Base-by-base conservation (phyloP, 164 flowering plant species). In the Dillenia suffruticosa region DNA sequence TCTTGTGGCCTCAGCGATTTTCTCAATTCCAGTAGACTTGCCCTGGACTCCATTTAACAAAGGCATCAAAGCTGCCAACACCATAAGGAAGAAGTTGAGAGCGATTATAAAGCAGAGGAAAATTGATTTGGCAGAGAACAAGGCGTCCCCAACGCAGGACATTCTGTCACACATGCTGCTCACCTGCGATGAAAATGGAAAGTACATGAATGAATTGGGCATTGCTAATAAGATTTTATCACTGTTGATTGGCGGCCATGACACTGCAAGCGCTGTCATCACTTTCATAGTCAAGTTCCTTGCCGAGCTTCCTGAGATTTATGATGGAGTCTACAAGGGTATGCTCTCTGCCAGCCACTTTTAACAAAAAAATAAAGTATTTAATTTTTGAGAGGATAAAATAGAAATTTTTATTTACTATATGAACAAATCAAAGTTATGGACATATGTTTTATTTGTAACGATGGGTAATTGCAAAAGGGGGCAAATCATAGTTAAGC, bases 191-290 rank as follows among this genome's bases (percentile, higher is more conserved):
- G 83, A 73, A 11, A 48, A 68, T 14, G 88, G 88, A 4, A 49
- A 74, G 62, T 63, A 51, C 51, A 75, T 85, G 86, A 56, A 12
- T 4, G 90, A 85, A 15, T 1, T 47, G 15, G 91, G 79, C 46
- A 72, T 86, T 1, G 81, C 84, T 12, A 79, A 79, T 49, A 86
- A 82, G 72, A 84, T 86, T 9, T 57, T 86, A 9, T 76, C 79
- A 8, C 51, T 86, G 55, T 66, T 86, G 12, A 72, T 86, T 22
- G 88, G 80, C 8, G 88, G 88, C 24, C 81, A 79, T 58, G 87
- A 82, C 65, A 82, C 84, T 1, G 77, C 84, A 15, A 84, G 84
- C 59, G 74, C 80, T 22, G 73, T 79, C 19, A 74, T 80, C 15
- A 72, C 84, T 32, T 80, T 79, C 60, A 43, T 82, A 5, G 68